Evolutionary conservation across 2,329 filamentous ascomycete species (phyloP).

Genomic region (Fusarium sp.): DNA sequence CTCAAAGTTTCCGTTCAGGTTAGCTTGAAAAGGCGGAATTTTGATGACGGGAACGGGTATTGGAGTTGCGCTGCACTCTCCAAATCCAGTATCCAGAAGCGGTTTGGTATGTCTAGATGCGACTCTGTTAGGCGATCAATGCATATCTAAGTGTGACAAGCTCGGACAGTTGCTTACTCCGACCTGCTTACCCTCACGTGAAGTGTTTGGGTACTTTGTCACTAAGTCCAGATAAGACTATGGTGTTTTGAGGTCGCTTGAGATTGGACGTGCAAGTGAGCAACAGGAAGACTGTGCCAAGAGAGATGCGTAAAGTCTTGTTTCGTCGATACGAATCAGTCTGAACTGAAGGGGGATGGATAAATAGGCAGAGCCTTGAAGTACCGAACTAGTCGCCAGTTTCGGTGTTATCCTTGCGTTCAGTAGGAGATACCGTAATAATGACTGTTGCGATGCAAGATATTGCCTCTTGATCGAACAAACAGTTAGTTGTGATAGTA

Average conservation of each 20-base stretch:
- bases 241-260: slow-evolving; percentile 27
- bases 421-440: not conserved
- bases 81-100: slow-evolving; percentile 9
- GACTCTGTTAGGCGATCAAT: slow-evolving; percentile 24
- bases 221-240: slow-evolving; percentile 13
- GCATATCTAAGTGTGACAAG: slow-evolving; percentile 1
- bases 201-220: slow-evolving; percentile 13
- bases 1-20: slow-evolving; percentile 16
- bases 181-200: slow-evolving; percentile 43
- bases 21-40: slow-evolving; percentile 25
- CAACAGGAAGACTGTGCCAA: slow-evolving; percentile 19
- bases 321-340: slow-evolving; percentile 20
- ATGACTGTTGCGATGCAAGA: slow-evolving; percentile 13
- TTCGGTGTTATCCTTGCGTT: slow-evolving; percentile 24
- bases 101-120: slow-evolving; percentile 5
- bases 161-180: slow-evolving; percentile 43
- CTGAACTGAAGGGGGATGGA: slow-evolving; percentile 16
- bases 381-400: slow-evolving; percentile 37
- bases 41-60: slow-evolving; percentile 10
- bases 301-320: slow-evolving; percentile 22
- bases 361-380: slow-evolving; percentile 36
- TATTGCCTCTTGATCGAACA: slow-evolving; percentile 15
- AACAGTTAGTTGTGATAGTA: slow-evolving; percentile 18
- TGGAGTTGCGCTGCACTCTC: slow-evolving; percentile 25
- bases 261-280: slow-evolving; percentile 19